Percentiles rank a stretch among this genome's conserved stretches.
phyloP scores from a whole-genome alignment of 2,329 filamentous ascomycete species.

The Aspergillus pseudonomiae region DNA sequence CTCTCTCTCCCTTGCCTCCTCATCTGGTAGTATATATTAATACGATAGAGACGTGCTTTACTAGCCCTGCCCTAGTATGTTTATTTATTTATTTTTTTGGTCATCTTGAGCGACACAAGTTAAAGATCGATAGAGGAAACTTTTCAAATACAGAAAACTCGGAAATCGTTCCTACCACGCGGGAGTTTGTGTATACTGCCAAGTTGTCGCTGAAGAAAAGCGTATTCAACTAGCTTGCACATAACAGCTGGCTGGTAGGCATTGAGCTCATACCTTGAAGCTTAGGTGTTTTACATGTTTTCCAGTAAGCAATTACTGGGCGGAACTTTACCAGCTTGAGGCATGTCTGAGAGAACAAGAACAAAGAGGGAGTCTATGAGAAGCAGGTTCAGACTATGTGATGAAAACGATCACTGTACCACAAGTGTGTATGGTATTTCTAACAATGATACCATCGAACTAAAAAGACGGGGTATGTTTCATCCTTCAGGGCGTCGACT shows the following conservation, averaged over 20 bases:
- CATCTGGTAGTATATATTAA: slow-evolving; percentile 2
- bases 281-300: not conserved
- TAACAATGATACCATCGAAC: not conserved
- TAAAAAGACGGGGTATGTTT: not conserved
- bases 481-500: not conserved
- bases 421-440: not conserved
- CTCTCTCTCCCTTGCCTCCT: not conserved
- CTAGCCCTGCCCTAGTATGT: slow-evolving; percentile 1
- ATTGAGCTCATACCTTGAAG: not conserved
- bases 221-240: not conserved
- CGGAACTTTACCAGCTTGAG: not conserved
- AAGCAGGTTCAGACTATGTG: not conserved
- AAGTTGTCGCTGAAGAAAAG: not conserved
- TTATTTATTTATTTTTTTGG: slow-evolving; percentile 16
- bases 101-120: not conserved
- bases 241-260: not conserved
- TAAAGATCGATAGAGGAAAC: not conserved
- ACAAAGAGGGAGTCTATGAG: not conserved
- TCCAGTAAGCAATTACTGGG: not conserved
- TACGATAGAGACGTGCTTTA: slow-evolving; percentile 1
- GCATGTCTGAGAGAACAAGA: not conserved
- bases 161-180: not conserved
- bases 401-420: not conserved
- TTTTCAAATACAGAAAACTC: not conserved
- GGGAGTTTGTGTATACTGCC: not conserved